phyloP scores from a whole-genome alignment of 164 flowering plant species.

The Sedum album region DNA sequence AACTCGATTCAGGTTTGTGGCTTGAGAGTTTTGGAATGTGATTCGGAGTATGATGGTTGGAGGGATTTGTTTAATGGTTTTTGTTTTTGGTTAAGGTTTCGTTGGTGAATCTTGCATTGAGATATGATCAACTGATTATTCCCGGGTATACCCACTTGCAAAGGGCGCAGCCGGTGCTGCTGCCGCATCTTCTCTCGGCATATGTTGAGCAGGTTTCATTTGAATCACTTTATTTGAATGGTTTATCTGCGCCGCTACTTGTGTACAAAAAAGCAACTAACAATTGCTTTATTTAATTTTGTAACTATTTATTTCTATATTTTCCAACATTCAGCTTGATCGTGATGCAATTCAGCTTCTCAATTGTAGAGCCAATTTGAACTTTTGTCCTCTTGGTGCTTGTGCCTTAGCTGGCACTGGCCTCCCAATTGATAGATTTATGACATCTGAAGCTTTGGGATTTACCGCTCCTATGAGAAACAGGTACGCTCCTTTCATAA shows the following conservation, averaged over 20 bases:
- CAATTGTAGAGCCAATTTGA: conserved; percentile 72
- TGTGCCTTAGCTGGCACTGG: conserved; percentile 99
- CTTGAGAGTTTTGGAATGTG: background rate
- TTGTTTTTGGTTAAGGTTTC: conserved; percentile 39
- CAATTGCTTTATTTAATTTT: background rate
- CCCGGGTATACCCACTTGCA: conserved; percentile 99
- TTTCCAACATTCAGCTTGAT: conserved; percentile 60
- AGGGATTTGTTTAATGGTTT: background rate
- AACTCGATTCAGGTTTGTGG: conserved; percentile 35
- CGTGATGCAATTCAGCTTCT: conserved; percentile 81
- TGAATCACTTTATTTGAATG: background rate
- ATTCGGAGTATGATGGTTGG: background rate
- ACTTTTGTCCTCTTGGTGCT: conserved; percentile 91
- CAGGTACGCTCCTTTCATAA: conserved; percentile 40
- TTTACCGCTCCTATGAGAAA: conserved; percentile 90
- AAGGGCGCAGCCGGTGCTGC: conserved; percentile 89
- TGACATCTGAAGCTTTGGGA: conserved; percentile 83
- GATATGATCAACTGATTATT: conserved; percentile 73
- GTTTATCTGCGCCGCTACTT: background rate
- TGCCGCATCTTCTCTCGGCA: conserved; percentile 84
- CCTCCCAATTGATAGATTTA: conserved; percentile 85
- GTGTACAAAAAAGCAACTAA: too few relatives aligned
- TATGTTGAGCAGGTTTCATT: conserved; percentile 89
- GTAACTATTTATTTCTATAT: conserved; percentile 3
- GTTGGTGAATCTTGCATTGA: conserved; percentile 56